Evolutionary conservation across 2,329 filamentous ascomycete genomes (phyloP).

Genomic region (Epichloe coenophiala): DNA sequence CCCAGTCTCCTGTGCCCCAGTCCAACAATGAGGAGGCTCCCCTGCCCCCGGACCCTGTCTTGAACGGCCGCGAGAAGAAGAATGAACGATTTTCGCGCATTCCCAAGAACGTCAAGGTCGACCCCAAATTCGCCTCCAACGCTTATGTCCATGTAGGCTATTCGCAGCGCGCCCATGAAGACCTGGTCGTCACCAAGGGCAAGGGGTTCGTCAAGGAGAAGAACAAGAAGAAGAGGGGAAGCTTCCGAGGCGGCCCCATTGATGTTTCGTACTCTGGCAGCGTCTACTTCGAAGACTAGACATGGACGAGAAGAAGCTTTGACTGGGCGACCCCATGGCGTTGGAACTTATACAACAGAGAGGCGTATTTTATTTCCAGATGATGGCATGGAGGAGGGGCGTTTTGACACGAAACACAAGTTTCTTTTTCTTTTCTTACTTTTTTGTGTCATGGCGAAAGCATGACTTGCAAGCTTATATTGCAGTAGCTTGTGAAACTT

Average conservation of each 20-base stretch:
- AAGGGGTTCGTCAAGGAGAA: constrained; percentile 99
- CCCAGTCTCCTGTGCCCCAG: constrained; percentile 29
- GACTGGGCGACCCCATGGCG: not conserved
- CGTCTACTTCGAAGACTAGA: constrained; percentile 83
- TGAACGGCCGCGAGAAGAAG: constrained; percentile 31
- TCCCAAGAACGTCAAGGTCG: constrained; percentile 53
- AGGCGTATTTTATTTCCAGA: not conserved
- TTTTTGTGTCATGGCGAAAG: not conserved
- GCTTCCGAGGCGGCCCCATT: constrained; percentile 79
- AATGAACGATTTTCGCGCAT: constrained; percentile 68
- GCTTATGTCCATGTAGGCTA: constrained; percentile 75
- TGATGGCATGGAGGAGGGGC: not conserved
- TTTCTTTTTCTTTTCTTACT: not conserved
- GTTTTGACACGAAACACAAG: not conserved
- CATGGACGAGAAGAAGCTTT: not conserved
- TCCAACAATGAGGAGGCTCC: constrained; percentile 29
- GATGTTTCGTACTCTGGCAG: constrained; percentile 72
- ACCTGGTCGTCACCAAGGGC: constrained; percentile 80
- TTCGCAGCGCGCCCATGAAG: constrained; percentile 74
- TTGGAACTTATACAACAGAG: not conserved
- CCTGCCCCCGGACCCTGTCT: constrained; percentile 41
- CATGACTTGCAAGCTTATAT: not conserved
- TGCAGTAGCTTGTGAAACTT: not conserved
- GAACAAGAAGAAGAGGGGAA: constrained; percentile 93
- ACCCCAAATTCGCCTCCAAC: constrained; percentile 62